Evolutionary conservation across 2,329 filamentous ascomycete genomes (phyloP).

Genomic region (Fusarium keratoplasticum): DNA sequence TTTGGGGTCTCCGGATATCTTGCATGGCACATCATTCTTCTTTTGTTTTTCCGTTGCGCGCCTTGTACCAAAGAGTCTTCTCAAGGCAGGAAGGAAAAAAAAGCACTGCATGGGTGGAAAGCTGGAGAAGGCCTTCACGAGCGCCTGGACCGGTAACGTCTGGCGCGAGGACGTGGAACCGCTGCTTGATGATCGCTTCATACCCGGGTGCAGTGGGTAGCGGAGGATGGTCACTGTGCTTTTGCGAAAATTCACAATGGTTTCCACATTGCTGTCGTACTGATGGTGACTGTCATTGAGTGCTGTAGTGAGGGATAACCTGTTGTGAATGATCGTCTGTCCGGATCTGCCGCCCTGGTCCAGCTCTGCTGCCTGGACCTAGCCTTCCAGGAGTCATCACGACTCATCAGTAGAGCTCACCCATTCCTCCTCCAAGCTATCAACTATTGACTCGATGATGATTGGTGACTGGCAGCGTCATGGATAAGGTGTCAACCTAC

Average conservation of each 20-base stretch:
- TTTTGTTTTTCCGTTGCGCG: slow-evolving; percentile 60
- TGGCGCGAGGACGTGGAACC: slow-evolving; percentile 71
- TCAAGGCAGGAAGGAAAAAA: slow-evolving; percentile 54
- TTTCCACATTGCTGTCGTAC: slow-evolving; percentile 57
- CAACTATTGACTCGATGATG: neutral
- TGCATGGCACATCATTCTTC: slow-evolving; percentile 69
- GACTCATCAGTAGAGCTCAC: neutral
- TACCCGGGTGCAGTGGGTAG: slow-evolving; percentile 65
- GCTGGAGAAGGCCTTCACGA: slow-evolving; percentile 71
- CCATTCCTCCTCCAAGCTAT: neutral
- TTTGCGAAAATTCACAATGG: slow-evolving; percentile 70
- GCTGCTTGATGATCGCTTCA: slow-evolving; percentile 73
- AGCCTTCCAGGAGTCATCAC: neutral
- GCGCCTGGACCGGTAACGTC: slow-evolving; percentile 57
- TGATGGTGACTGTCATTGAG: slow-evolving; percentile 27
- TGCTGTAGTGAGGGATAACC: slow-evolving; percentile 10
- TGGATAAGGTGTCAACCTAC: slow-evolving; percentile 18
- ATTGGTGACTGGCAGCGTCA: slow-evolving; percentile 25
- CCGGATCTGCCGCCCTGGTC: neutral
- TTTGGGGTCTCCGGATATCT: slow-evolving; percentile 86
- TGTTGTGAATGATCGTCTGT: neutral
- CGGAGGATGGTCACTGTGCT: slow-evolving; percentile 64
- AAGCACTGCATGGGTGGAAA: slow-evolving; percentile 67
- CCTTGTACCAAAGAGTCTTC: slow-evolving; percentile 60
- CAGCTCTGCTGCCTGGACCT: neutral